These are phyloP conservation scores for Serendipita sp. DNA, from an alignment of 768 basidiomycete genomes.

Conservation along the genomic window DNA sequence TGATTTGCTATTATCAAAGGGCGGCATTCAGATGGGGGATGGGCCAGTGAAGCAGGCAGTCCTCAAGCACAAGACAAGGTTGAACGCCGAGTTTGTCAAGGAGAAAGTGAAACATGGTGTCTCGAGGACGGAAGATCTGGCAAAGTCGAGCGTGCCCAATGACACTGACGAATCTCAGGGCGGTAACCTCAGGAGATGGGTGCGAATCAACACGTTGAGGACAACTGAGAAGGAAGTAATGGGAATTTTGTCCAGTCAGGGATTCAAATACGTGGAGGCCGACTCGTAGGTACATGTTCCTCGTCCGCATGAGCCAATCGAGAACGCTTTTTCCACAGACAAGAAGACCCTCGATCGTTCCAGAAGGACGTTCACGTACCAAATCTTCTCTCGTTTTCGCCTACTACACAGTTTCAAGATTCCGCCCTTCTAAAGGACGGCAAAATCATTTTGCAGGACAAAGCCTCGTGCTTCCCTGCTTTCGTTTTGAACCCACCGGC, in stretches of 20 bases:
- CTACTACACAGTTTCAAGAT: conserved; percentile 41
- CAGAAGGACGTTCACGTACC: conserved; percentile 64
- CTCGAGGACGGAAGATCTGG: conserved; percentile 47
- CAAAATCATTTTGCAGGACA: conserved; percentile 87
- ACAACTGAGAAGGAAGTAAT: conserved; percentile 47
- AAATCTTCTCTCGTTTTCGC: conserved; percentile 63
- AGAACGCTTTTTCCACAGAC: too few species aligned
- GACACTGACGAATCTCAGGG: too few species aligned
- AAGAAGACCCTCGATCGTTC: conserved; percentile 25
- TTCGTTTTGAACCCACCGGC: conserved; percentile 63
- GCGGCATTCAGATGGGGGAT: conserved; percentile 81
- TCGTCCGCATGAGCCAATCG: too few species aligned
- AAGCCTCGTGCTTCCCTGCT: conserved; percentile 94
- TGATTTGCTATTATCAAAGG: conserved; percentile 61
- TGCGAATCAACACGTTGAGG: conserved; percentile 59
- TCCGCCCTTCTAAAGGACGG: conserved; percentile 60
- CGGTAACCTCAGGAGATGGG: conserved; percentile 62
- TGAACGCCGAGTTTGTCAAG: conserved; percentile 73
- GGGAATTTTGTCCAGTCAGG: not conserved
- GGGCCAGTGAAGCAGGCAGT: conserved; percentile 81
- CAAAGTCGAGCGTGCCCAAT: conserved; percentile 32
- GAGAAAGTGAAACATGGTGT: conserved; percentile 63
- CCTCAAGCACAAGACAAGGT: conserved; percentile 73
- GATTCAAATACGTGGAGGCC: not conserved
- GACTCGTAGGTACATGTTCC: not conserved